Base-by-base conservation (phyloP, 306 rosid species). In the Glycyrrhiza uralensis region DNA sequence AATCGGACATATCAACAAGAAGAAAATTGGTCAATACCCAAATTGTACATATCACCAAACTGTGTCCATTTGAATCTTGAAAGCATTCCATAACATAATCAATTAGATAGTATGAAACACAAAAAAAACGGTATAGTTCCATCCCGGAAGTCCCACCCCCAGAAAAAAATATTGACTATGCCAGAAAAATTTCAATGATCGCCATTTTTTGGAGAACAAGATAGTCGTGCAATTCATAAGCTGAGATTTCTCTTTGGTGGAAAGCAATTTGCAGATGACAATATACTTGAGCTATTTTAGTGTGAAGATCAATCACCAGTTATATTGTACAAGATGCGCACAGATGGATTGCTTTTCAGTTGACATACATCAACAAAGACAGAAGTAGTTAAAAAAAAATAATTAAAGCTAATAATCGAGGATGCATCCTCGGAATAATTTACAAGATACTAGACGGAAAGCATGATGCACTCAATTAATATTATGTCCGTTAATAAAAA, bases 241-340 rank as follows among this genome's bases (percentile, higher is more conserved):
- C 32, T 45, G 24, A 20, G 70, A 57, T 32, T 55, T 10, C 20
- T 23, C 9, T 73, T 49, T 29, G 20, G 58, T 58, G 76, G 71
- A 73, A 65, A 65, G 70, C 60, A 74, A 32, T 44, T 68, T 46
- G 38, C 29, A 60, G 29, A 66, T 44, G 77, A 49, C 38, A 60
- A 73, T 41, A 55, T 28, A 23, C 41, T 32, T 9, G 1, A 69
- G 17, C 58, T 23, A 35, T 42, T 59, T 56, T 72, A 26, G 58
- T 64, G 45, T 67, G 29, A 39, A 26, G 52, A 58, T 65, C 32
- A 66, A 74, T 68, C 44, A 19, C 41, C 46, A 41, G 51, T 56
- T 39, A 39, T 33, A 73, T 15, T 54, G 72, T 41, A 35, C 70
- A 69, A 32, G 63, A 61, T 5, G 38, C 50, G 55, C 24, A 62